Evolutionary conservation across 495 filamentous ascomycete species (phyloP), one percentile per base, ranked within the genome.

Genomic region (Hypoxylon lienhwacheense): DNA sequence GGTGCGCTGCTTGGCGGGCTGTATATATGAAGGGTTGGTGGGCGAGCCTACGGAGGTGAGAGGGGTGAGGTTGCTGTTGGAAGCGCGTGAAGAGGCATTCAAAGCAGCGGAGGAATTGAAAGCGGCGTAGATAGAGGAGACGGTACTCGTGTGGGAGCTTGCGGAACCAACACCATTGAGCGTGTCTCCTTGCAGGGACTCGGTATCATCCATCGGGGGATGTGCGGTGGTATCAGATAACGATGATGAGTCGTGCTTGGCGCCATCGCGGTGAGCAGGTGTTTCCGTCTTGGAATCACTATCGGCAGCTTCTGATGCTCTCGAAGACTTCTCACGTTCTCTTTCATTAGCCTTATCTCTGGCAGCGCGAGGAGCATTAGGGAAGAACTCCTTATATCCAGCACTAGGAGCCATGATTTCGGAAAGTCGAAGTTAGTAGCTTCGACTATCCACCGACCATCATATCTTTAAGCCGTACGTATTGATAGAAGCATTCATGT

Each of bases 381-480:
- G 89, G 69, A 95, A 96, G 78, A 90, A 95, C 71, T 90, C 84
- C 68, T 88, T 87, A 81, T 89, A 93, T 68, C 87, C 84, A 77
- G 87, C 86, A 63, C 71, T 76, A 45, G 84, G 78, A 64, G 86
- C 83, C 77, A 89, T 88, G 88, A 89, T 90, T n/a, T 68, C 72
- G 76, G 69, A 70, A 55, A 61, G 63, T 66, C 57, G 61, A 67
- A 59, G 65, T 66, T 66, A 64, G 64, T 66, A 72, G 69, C 71
- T 65, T 52, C 71, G 70, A 63, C 71, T 73, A 67, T 67, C 70
- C 71, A 73, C 72, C 75, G 66, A 75, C 74, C 77, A 77, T 77
- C 77, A 76, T 81, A 71, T 76, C 75, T 74, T 66, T 65, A 65
- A 67, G 55, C 47, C 67, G 53, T 39, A 61, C 69, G 62, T 61